phyloP scores from a whole-genome alignment of 225 moss, liverwort and hornwort species.

The Lunularia cruciata region DNA sequence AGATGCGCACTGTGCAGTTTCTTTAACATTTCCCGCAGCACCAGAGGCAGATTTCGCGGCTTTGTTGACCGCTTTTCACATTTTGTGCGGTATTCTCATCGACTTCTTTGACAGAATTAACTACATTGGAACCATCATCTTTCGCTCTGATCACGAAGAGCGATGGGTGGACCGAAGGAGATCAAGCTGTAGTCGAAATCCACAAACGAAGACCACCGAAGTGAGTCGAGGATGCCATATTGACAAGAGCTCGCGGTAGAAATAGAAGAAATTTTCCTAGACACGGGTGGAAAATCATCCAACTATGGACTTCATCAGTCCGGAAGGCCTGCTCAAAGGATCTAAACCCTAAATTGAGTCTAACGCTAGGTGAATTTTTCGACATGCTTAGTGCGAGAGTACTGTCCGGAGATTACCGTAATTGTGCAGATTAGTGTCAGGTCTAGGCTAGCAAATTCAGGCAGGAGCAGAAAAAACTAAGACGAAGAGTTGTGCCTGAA shows the following conservation, averaged over 20 bases:
- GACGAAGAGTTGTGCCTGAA: too few relatives aligned
- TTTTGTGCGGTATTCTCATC: neutral
- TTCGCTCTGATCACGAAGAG: slow-evolving; percentile 11
- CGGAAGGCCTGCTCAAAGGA: too few relatives aligned
- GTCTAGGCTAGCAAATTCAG: too few relatives aligned
- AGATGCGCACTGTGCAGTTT: neutral
- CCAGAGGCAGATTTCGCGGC: slow-evolving; percentile 1
- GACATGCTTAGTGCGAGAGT: too few relatives aligned
- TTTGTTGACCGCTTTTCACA: neutral
- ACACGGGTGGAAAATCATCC: neutral
- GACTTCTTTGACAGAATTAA: neutral
- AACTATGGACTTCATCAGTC: too few relatives aligned
- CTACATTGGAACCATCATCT: neutral
- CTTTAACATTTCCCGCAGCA: slow-evolving; percentile 3
- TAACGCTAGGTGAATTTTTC: too few relatives aligned
- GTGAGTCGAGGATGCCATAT: slow-evolving; percentile 1
- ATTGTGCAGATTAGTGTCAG: too few relatives aligned
- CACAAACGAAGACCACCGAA: neutral
- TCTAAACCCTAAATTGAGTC: too few relatives aligned
- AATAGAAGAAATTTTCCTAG: neutral
- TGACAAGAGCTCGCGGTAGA: neutral
- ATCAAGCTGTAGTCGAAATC: neutral
- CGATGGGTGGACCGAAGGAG: slow-evolving; percentile 5
- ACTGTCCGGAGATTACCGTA: too few relatives aligned
- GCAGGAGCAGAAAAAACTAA: too few relatives aligned